Evolutionary conservation across 2,329 filamentous ascomycete genomes (phyloP).

Genomic region (Diplodia intermedia): DNA sequence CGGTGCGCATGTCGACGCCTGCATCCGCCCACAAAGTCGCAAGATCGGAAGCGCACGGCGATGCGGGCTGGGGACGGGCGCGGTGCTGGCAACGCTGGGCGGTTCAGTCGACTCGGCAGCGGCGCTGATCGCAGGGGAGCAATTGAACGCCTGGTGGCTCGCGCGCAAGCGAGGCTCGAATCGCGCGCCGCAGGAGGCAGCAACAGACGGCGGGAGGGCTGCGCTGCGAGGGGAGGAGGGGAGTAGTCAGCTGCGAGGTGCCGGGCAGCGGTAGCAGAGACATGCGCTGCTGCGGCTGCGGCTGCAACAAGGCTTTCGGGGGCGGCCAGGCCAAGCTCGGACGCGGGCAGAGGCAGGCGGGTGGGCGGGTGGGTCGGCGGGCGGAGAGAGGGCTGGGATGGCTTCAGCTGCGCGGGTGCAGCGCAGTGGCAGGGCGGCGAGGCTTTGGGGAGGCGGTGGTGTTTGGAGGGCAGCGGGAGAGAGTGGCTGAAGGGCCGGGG

Average conservation of each 20-base stretch:
- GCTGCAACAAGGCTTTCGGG: constrained; percentile 29
- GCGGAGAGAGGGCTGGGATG: background rate
- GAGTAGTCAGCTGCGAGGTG: constrained; percentile 19
- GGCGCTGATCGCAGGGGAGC: constrained; percentile 29
- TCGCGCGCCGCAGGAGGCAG: constrained; percentile 24
- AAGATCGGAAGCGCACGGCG: constrained; percentile 29
- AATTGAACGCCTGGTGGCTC: constrained; percentile 32
- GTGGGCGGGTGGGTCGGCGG: constrained; percentile 1
- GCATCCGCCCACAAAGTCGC: constrained; percentile 28
- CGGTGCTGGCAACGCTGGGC: constrained; percentile 24
- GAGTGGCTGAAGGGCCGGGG: constrained; percentile 25
- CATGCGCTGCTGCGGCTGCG: constrained; percentile 26
- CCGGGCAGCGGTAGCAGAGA: constrained; percentile 26
- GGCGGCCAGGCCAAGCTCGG: constrained; percentile 11
- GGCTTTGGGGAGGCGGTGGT: constrained; percentile 10
- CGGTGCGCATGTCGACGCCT: constrained; percentile 31
- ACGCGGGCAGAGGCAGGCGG: background rate
- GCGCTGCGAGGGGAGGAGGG: constrained; percentile 6
- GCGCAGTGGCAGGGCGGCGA: background rate
- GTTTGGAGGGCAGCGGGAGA: constrained; percentile 13
- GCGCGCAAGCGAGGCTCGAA: constrained; percentile 20
- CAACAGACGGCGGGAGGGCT: constrained; percentile 4
- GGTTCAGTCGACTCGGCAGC: constrained; percentile 29
- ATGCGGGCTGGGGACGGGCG: constrained; percentile 24
- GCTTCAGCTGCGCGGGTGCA: constrained; percentile 3